Evolutionary conservation across 2,329 filamentous ascomycete species (phyloP).

Genomic region (Westerdykella sp.): DNA sequence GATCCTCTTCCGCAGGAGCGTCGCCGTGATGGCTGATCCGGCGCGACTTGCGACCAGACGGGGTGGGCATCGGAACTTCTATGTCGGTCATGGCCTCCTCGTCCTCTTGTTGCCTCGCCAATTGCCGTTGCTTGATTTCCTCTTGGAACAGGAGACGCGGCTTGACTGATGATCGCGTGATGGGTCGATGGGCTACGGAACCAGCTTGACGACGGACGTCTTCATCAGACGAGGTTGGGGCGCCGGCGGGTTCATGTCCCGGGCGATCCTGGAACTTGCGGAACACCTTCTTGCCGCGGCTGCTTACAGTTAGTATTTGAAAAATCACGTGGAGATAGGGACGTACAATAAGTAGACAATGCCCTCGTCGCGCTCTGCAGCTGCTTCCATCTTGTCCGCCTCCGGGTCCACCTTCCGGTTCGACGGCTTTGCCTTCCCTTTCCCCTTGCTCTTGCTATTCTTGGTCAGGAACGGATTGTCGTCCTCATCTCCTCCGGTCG

Average conservation of each 20-base stretch:
- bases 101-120: slow-evolving; percentile 40
- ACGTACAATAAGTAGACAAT: slow-evolving; percentile 74
- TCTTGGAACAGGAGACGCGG: slow-evolving; percentile 65
- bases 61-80: slow-evolving; percentile 31
- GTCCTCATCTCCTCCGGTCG: slow-evolving; percentile 57
- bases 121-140: slow-evolving; percentile 41
- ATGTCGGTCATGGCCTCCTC: slow-evolving; percentile 58
- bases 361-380: slow-evolving; percentile 61
- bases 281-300: slow-evolving; percentile 74
- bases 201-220: slow-evolving; percentile 39
- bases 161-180: slow-evolving; percentile 64
- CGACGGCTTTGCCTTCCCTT: slow-evolving; percentile 42
- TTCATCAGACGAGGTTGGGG: slow-evolving; percentile 30
- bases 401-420: slow-evolving; percentile 49
- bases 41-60: slow-evolving; percentile 21
- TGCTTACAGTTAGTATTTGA: slow-evolving; percentile 34
- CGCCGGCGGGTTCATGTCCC: slow-evolving; percentile 30
- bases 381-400: slow-evolving; percentile 56
- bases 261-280: slow-evolving; percentile 54
- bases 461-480: slow-evolving; percentile 68
- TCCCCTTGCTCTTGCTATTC: slow-evolving; percentile 33
- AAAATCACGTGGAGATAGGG: neutral
- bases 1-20: slow-evolving; percentile 47
- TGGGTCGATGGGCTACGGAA: slow-evolving; percentile 39
- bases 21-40: slow-evolving; percentile 41